Evolutionary conservation across 164 flowering plant genomes (phyloP).

Genomic region (Dillenia turbinata): DNA sequence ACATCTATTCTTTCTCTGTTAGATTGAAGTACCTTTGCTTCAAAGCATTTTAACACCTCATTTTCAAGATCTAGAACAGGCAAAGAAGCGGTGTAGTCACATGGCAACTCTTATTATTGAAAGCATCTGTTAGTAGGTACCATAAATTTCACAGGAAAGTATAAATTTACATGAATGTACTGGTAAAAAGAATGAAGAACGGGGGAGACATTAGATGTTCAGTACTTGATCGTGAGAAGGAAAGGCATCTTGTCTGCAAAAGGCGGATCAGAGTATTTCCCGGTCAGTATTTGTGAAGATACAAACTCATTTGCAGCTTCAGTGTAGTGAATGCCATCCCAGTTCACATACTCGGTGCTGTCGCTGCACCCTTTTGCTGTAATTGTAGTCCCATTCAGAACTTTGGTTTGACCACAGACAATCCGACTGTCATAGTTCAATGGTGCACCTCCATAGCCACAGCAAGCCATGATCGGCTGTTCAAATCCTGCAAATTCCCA

Average conservation of each 20-base stretch:
- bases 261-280: conserved; percentile 75
- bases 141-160: too few species aligned
- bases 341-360: conserved; percentile 54
- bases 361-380: conserved; percentile 59
- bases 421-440: conserved; percentile 59
- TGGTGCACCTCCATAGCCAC: conserved; percentile 83
- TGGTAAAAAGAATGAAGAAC: not conserved
- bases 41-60: too few species aligned
- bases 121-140: too few species aligned
- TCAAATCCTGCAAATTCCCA: conserved; percentile 55
- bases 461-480: conserved; percentile 63
- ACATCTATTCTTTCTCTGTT: too few species aligned
- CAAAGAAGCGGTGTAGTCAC: too few species aligned
- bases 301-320: conserved; percentile 77
- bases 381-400: conserved; percentile 53
- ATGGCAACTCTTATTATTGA: too few species aligned
- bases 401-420: conserved; percentile 62
- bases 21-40: too few species aligned
- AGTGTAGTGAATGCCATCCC: conserved; percentile 91
- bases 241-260: conserved; percentile 58
- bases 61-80: too few species aligned
- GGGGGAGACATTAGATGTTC: conserved; percentile 5
- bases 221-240: conserved; percentile 48
- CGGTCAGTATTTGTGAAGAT: conserved; percentile 64
- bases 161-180: too few species aligned